A percentile compares a stretch with the other conserved stretches of the same genome.
These are phyloP conservation scores for Entophlyctis luteolus DNA, from an alignment of 192 early-diverging fungal species.

Conservation along the genomic window DNA sequence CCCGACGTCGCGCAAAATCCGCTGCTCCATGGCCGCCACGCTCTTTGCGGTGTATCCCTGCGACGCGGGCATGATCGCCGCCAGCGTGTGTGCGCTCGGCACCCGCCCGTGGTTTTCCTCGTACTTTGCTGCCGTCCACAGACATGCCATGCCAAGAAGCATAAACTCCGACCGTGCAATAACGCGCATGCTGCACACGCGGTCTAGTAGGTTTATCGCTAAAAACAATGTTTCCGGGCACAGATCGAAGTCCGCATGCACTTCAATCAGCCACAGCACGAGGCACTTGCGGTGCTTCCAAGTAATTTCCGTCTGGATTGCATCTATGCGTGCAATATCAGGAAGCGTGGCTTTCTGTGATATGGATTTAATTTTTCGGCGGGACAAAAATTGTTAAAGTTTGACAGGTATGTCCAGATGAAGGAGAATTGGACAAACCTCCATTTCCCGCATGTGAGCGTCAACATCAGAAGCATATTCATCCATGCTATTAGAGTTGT, in stretches of 20 bases:
- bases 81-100: constrained; percentile 46
- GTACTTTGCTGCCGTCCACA: constrained; percentile 59
- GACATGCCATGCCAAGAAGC: constrained; percentile 52
- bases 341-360: constrained; percentile 2
- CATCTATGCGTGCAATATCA: constrained; percentile 4
- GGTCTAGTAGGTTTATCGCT: constrained; percentile 53
- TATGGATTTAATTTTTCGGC: background rate
- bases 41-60: constrained; percentile 33
- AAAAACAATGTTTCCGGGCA: constrained; percentile 56
- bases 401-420: background rate
- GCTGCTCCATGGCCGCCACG: constrained; percentile 48
- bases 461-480: constrained; percentile 18
- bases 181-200: constrained; percentile 36
- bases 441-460: constrained; percentile 14
- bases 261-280: constrained; percentile 53
- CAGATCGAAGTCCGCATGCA: constrained; percentile 51
- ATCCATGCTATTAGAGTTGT: background rate
- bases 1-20: constrained; percentile 42
- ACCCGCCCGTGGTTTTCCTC: constrained; percentile 62
- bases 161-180: constrained; percentile 41
- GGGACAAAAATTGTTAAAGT: background rate
- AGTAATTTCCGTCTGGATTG: constrained; percentile 45
- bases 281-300: constrained; percentile 50
- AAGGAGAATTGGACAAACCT: no score
- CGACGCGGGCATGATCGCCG: constrained; percentile 35